phyloP scores from a whole-genome alignment of 2,329 filamentous ascomycete genomes.

The Clarireedia hainanense region DNA sequence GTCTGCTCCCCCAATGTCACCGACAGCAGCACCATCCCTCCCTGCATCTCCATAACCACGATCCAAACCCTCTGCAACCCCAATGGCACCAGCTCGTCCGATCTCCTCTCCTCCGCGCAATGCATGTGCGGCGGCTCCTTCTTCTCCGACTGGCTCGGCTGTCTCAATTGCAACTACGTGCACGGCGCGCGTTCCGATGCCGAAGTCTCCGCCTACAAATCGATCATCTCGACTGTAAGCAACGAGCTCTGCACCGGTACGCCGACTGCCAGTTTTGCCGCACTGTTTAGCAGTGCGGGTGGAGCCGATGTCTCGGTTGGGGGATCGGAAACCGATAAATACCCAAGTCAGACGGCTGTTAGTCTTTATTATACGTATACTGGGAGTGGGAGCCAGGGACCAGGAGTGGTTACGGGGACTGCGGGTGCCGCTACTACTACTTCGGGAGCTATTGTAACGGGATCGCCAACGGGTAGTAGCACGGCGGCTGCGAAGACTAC shows the following conservation, averaged over 20 bases:
- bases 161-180: conserved; percentile 34
- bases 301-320: conserved; percentile 21
- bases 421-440: conserved; percentile 31
- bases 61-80: conserved; percentile 30
- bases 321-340: conserved; percentile 30
- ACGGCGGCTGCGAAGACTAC: not conserved
- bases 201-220: conserved; percentile 29
- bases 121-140: conserved; percentile 38
- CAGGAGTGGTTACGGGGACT: conserved; percentile 36
- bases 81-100: conserved; percentile 29
- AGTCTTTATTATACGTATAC: conserved; percentile 35
- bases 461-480: no score
- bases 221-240: conserved; percentile 32
- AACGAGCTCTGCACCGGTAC: conserved; percentile 32
- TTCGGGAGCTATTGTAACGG: no score
- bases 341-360: conserved; percentile 33
- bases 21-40: conserved; percentile 22
- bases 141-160: conserved; percentile 37
- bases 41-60: conserved; percentile 30
- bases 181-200: conserved; percentile 34
- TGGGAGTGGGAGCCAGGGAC: conserved; percentile 31
- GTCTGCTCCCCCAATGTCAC: conserved; percentile 16
- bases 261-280: conserved; percentile 31
- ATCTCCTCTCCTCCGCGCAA: conserved; percentile 27
- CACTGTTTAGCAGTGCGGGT: conserved; percentile 30